A percentile compares a stretch with the other conserved stretches of the same genome.
Evolutionary conservation across 345 rosid species (phyloP).

Genomic region (Anastatica hierochuntica): DNA sequence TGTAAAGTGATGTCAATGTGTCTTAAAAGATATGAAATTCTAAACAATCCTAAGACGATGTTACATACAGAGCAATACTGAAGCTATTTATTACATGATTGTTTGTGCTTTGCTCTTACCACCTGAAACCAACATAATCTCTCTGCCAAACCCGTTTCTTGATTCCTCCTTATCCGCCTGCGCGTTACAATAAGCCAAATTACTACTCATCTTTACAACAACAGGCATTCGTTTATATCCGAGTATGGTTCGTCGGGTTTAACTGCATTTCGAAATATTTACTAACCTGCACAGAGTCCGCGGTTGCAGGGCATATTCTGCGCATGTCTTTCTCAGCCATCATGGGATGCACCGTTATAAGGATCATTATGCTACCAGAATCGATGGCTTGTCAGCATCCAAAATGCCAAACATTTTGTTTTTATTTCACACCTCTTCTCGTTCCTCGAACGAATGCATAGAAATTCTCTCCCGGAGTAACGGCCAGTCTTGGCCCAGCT

Average conservation of each 20-base stretch:
- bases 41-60: constrained; percentile 45
- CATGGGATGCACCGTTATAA: constrained; percentile 12
- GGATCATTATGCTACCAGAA: neutral
- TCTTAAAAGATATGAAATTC: constrained; percentile 63
- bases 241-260: constrained; percentile 22
- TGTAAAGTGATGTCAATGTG: constrained; percentile 49
- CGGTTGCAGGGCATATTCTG: constrained; percentile 32
- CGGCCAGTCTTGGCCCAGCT: constrained; percentile 96
- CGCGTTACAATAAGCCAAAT: constrained; percentile 34
- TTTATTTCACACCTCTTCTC: constrained; percentile 24
- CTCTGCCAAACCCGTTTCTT: constrained; percentile 60
- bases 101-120: constrained; percentile 46
- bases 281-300: constrained; percentile 33
- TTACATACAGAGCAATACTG: constrained; percentile 68
- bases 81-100: constrained; percentile 52
- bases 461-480: constrained; percentile 69
- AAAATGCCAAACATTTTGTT: constrained; percentile 6
- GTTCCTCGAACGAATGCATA: constrained; percentile 47
- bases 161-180: constrained; percentile 33
- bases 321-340: constrained; percentile 22
- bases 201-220: too few relatives aligned
- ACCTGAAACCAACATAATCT: constrained; percentile 46
- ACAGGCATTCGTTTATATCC: too few relatives aligned
- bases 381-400: neutral
- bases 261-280: constrained; percentile 29